Percentiles rank a stretch among this genome's conserved stretches.
Conservation (phyloP, 176 grass and related monocot species). For the Puccinellia tenuiflora region DNA sequence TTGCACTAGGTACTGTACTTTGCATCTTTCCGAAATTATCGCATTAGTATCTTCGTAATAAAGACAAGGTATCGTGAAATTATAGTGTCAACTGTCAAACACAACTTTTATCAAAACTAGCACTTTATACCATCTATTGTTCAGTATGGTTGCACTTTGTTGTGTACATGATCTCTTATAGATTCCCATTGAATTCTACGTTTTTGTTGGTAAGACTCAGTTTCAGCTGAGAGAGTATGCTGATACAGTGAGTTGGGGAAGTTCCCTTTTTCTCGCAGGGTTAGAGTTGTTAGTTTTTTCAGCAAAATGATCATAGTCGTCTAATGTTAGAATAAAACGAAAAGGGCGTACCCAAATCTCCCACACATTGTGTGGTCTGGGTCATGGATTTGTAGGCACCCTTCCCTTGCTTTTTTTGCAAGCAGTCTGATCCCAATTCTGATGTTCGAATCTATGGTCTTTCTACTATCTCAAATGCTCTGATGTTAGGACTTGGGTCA, state of each 20-base stretch:
- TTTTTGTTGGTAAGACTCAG: background rate
- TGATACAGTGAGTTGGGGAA: background rate
- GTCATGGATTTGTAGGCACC: background rate
- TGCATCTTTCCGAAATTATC: background rate
- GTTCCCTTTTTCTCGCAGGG: background rate
- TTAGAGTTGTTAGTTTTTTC: background rate
- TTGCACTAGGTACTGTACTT: background rate
- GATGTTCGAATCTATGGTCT: no score
- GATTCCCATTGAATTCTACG: background rate
- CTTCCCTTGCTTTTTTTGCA: no score
- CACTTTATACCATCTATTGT: background rate
- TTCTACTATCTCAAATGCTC: no score
- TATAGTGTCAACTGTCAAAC: background rate
- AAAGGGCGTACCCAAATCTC: background rate
- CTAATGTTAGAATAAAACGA: background rate
- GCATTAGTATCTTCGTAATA: background rate
- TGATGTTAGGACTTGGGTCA: background rate
- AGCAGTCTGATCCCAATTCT: no score
- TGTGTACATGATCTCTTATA: background rate
- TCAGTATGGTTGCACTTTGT: background rate
- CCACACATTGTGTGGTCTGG: background rate
- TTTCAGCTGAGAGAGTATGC: background rate
- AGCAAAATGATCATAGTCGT: background rate
- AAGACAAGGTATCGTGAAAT: background rate
- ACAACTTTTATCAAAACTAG: background rate